Evolutionary conservation across 345 rosid species (phyloP), one percentile per base, ranked within the genome.

Genomic region (Populus davidiana): DNA sequence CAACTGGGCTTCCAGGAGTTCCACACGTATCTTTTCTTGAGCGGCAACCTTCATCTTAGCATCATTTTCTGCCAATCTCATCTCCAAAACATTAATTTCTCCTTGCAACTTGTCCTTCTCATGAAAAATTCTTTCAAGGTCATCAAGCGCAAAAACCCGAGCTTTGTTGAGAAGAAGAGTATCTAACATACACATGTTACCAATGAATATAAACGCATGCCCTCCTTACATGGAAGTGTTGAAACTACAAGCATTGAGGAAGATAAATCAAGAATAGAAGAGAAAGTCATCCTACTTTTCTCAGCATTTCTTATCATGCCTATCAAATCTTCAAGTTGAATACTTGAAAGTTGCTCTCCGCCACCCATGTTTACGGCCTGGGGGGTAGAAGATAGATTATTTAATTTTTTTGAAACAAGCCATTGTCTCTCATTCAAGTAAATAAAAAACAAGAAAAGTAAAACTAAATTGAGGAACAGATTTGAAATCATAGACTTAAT

Each of bases 21-120:
- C 92, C 31, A 85, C 91, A 23, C 85, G 92, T 78, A 86, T 79
- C 88, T 92, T 95, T 85, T 91, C 93, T 77, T 88, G 93, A 54
- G 93, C 84, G 83, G 98, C 89, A 74, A 87, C 85, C 85, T 83
- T 86, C 73, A 95, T 89, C 76, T 87, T 86, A n/a, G 93, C 98
- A 87, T 95, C 97, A 82, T 91, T 90, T 84, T 95, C 99, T 27
- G 92, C 88, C 86, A 93, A 69, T 84, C 83, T 92, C 92, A 85
- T 86, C 85, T 92, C 92, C 79, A 95, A 75, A 38, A 49, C 84
- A 77, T 73, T 89, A 63, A 92, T 90, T 84, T 93, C 97, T 79
- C 92, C 89, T 71, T 91, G 97, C 85, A 93, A 77, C 6, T 88
- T 81, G 81, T 92, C 92, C 79, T 93, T 93, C 84, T 95, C 99